Evolutionary conservation across 2,329 filamentous ascomycete species (phyloP), one percentile per base, ranked within the genome.

Genomic region (Orbilia brochopaga): DNA sequence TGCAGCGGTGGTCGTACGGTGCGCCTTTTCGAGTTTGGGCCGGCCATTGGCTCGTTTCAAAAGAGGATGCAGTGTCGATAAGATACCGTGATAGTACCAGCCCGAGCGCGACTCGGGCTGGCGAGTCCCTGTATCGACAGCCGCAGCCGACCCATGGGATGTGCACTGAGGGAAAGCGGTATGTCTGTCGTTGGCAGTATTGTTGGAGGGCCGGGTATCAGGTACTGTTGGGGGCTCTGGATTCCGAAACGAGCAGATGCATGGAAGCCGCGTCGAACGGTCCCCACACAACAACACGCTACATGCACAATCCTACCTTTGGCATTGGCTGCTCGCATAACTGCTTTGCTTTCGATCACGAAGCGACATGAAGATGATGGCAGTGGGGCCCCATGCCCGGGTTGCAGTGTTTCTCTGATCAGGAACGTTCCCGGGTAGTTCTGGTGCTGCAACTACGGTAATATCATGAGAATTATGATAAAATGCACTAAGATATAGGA

Each of bases 251-350:
- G 37, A 42, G 37, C 5, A 42, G 37, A 42, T 15, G 37, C 37
- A 42, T 42, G 37, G 37, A 42, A 42, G 37, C 37, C 37, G 37
- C 37, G n/a, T 42, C 37, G 37, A 42, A 42, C 15, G 37, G 37
- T 42, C 37, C 13, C 37, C 37, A 42, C 37, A 42, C 37, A 42
- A 42, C 37, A 17, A 42, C n/a, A 15, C 37, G n/a, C 37, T 42
- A 13, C 37, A 13, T 42, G 37, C 37, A 42, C 37, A 42, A 42
- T 42, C 37, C 37, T 42, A 42, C 37, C 37, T 42, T 15, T 42
- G n/a, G 13, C 37, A 42, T 42, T 42, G 13, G n/a, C 37, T 13
- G n/a, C 11, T 42, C 27, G 27, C 27, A 32, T 32, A 8, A 32
- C 4, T 32, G 27, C 27, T 32, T 32, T 32, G 27, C 8, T 32